phyloP scores from a whole-genome alignment of 192 early-diverging fungal genomes.

The Thoreauomyces humboldtii region DNA sequence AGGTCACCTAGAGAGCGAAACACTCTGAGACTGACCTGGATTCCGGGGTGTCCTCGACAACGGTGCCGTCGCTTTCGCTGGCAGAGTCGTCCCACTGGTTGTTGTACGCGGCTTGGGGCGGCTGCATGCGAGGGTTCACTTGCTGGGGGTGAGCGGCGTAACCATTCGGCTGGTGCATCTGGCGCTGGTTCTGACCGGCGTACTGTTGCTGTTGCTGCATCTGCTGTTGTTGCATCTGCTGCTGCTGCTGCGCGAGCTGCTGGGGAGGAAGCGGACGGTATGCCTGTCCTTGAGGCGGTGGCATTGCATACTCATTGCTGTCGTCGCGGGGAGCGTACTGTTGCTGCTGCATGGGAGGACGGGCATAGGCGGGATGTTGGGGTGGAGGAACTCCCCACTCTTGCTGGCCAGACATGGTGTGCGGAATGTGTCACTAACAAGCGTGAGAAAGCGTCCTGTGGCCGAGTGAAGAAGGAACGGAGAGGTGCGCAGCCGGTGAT shows the following conservation, averaged over 20 bases:
- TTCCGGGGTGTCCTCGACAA: slow-evolving; percentile 33
- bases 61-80: slow-evolving; percentile 27
- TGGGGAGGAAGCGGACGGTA: neutral
- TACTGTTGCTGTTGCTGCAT: neutral
- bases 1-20: neutral
- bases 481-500: too few species aligned
- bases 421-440: too few species aligned
- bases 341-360: neutral
- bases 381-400: slow-evolving; percentile 17
- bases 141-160: slow-evolving; percentile 24
- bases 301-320: slow-evolving; percentile 5
- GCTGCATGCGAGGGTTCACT: slow-evolving; percentile 18
- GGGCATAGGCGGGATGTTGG: slow-evolving; percentile 10
- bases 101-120: slow-evolving; percentile 24
- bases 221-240: neutral
- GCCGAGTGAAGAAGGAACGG: too few species aligned
- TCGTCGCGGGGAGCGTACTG: neutral
- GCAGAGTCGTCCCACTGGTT: slow-evolving; percentile 33
- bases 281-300: slow-evolving; percentile 1
- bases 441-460: too few species aligned
- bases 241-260: neutral
- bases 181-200: neutral
- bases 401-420: too few species aligned
- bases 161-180: neutral
- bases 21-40: neutral